phyloP scores from a whole-genome alignment of 106 monocot species.

The Allium fistulosum region DNA sequence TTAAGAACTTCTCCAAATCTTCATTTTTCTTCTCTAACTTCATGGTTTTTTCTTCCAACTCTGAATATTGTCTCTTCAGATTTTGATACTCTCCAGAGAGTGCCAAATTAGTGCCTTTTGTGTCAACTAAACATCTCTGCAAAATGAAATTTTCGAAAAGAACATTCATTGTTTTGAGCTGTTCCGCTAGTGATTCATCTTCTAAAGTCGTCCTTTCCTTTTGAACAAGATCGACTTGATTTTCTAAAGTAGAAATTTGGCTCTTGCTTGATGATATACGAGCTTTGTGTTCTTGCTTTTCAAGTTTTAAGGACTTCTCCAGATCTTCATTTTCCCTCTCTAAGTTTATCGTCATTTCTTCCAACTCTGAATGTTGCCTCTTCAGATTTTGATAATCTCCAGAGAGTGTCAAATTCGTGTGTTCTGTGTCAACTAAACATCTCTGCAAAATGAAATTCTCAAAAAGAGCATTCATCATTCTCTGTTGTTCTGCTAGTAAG shows the following conservation, averaged over 20 bases:
- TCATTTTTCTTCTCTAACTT: constrained; percentile 39
- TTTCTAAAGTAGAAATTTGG: constrained; percentile 6
- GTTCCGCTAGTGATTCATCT: constrained; percentile 10
- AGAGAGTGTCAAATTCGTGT: constrained; percentile 25
- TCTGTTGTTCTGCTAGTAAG: constrained; percentile 37
- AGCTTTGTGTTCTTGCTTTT: constrained; percentile 11
- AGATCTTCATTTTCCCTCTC: constrained; percentile 38
- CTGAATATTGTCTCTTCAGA: constrained; percentile 21
- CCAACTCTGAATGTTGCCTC: constrained; percentile 27
- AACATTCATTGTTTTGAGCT: constrained; percentile 9
- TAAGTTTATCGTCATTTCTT: constrained; percentile 24
- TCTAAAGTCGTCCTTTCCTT: constrained; percentile 12
- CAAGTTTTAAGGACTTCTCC: constrained; percentile 20
- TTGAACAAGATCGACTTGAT: constrained; percentile 1
- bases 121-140: background rate
- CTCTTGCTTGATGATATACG: constrained; percentile 11
- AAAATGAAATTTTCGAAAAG: constrained; percentile 36
- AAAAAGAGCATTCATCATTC: constrained; percentile 19
- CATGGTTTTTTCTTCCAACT: constrained; percentile 25
- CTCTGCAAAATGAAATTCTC: constrained; percentile 42
- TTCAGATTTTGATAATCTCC: constrained; percentile 10
- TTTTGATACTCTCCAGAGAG: constrained; percentile 20
- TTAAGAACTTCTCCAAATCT: constrained; percentile 36
- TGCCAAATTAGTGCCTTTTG: constrained; percentile 12
- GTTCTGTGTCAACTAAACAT: constrained; percentile 39